Evolutionary conservation across 805 yeast species (phyloP), one percentile per base, ranked within the genome.

Genomic region (Starmera pachycereana): DNA sequence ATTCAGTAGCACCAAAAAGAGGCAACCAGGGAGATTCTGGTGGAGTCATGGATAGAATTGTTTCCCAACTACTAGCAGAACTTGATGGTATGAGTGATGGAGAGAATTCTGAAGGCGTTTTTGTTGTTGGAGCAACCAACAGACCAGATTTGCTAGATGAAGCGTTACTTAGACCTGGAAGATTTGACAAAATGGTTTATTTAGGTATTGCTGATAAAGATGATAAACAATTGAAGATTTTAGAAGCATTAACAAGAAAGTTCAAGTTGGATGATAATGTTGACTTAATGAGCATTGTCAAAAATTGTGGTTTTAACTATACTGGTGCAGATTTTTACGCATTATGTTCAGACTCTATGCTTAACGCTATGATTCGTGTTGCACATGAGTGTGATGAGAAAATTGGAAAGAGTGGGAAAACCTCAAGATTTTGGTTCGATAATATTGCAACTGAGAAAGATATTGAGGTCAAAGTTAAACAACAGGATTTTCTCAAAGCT

Each of bases 241-340:
- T 92, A 39, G 78, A 81, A 50, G 97, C 98, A 0, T 69, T 92
- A 40, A 88, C 97, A 0, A 66, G 97, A 45, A 89, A 90, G 60
- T 85, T 84, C 59, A 67, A 66, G 38, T 57, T 90, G 11, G 73
- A 69, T 40, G 65, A 69, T 2, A 71, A 74, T 18, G 85, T 89
- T 3, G 70, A 81, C 41, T 62, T 89, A 42, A 50, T 53, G 3
- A 52, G 54, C 7, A 61, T 92, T 22, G 90, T 95, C 0, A 68
- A 71, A 13, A 59, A 62, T 7, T 88, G 97, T 61, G 84, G 95
- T 0, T 87, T 78, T 56, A 87, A 86, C n/a, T 89, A 78, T 56
- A 90, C 98, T 0, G 98, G 98, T 47, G 98, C 98, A 4, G 98
- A 92, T 59, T 90, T 92, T 62, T 92, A 92, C 60, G 98, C 97